Percentiles rank a stretch among this genome's conserved stretches.
Conservation (phyloP, 768 basidiomycete species). For the Psilocybe cyanescens region DNA sequence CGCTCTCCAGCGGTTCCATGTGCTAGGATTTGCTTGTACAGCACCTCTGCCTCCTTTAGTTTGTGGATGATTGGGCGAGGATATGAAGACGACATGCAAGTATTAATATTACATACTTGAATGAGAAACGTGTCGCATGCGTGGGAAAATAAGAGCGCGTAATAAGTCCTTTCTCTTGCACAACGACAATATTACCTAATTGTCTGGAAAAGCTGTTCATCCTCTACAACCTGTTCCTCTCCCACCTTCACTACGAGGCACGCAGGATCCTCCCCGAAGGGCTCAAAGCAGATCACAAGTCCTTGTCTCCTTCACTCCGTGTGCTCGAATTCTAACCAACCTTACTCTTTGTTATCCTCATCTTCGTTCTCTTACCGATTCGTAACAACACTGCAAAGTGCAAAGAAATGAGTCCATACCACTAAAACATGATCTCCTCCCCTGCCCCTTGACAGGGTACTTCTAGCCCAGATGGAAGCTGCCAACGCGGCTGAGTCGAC, state of each 20-base stretch:
- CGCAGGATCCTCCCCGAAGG: slow-evolving; percentile 67
- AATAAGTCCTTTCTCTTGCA: no score
- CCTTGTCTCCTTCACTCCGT: not conserved
- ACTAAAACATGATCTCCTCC: slow-evolving; percentile 58
- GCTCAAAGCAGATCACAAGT: slow-evolving; percentile 80
- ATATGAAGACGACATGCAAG: not conserved
- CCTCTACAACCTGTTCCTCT: slow-evolving; percentile 63
- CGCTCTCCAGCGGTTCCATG: no score
- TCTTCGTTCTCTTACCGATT: no score
- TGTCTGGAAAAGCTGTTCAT: slow-evolving; percentile 82
- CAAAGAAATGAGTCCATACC: slow-evolving; percentile 90
- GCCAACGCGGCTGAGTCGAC: slow-evolving; percentile 79
- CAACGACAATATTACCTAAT: slow-evolving; percentile 71
- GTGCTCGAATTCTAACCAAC: not conserved
- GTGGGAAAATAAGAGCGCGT: slow-evolving; percentile 35
- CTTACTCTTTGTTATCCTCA: no score
- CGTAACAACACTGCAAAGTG: no score
- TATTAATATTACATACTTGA: slow-evolving; percentile 16
- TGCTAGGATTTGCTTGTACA: no score
- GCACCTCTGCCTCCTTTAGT: no score
- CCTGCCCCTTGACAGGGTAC: slow-evolving; percentile 50
- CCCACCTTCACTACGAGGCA: slow-evolving; percentile 70
- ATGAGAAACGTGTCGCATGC: slow-evolving; percentile 32
- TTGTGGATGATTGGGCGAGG: no score
- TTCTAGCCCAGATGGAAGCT: slow-evolving; percentile 64